Conservation (phyloP, 2,329 filamentous ascomycete species). For the Phyllosticta paracitricarpa region DNA sequence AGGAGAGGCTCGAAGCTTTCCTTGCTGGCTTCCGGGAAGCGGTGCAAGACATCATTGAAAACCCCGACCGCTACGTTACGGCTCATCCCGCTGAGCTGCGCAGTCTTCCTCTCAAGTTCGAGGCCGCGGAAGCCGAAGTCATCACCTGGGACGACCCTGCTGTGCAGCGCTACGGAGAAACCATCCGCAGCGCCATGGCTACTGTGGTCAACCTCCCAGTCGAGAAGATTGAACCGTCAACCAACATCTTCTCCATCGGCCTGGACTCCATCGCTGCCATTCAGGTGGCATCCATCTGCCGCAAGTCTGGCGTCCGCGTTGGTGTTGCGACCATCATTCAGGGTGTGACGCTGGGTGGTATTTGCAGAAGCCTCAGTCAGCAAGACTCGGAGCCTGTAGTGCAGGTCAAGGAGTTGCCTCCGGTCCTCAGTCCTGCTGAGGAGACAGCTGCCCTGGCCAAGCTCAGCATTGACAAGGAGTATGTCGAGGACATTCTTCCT, state of each 20-base stretch:
- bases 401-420: neutral
- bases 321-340: constrained; percentile 8
- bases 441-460: neutral
- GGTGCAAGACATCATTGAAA: constrained; percentile 6
- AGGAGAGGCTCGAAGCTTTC: constrained; percentile 8
- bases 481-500: constrained; percentile 5
- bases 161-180: constrained; percentile 7
- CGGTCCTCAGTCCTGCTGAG: neutral
- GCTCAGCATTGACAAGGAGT: neutral
- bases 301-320: constrained; percentile 5
- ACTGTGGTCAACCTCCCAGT: constrained; percentile 1
- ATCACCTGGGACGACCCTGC: constrained; percentile 9
- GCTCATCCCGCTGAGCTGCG: constrained; percentile 2
- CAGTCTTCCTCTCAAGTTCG: constrained; percentile 1
- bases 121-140: neutral
- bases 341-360: constrained; percentile 8
- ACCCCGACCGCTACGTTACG: constrained; percentile 6
- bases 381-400: neutral
- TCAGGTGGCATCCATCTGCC: constrained; percentile 6
- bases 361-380: neutral
- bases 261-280: constrained; percentile 10
- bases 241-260: constrained; percentile 10
- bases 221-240: constrained; percentile 7
- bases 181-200: constrained; percentile 5
- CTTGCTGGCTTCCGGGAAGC: constrained; percentile 1